Evolutionary conservation across 768 basidiomycete species (phyloP), one percentile per base, ranked within the genome.

Genomic region (Tricholoma flavovirens): DNA sequence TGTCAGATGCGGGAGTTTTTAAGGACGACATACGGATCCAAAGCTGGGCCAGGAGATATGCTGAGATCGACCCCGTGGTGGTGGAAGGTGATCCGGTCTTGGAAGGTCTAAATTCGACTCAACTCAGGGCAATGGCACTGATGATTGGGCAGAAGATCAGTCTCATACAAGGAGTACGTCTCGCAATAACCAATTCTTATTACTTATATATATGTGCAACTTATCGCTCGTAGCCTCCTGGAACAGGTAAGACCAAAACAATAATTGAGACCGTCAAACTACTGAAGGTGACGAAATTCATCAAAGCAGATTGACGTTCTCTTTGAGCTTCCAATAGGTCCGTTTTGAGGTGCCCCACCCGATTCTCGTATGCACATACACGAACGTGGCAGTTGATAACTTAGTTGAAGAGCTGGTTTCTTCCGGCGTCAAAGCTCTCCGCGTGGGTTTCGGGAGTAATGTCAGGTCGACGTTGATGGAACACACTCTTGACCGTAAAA

Each of bases 381-480:
- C 95, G 38, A 95, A 97, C 62, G 90, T 84, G 17, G 93, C 95
- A 0, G 92, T 95, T 17, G 93, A 97, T 66, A 91, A 95, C 61
- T 83, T 97, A 8, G 83, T 94, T 35, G 85, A 88, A 64, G 89
- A 89, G 0, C 75, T 94, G 22, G 77, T 75, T 8, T 69, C 71
- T 6, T 74, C 78, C 1, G 82, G 83, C 3, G 68, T 95, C 46
- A 84, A 83, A 59, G 86, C 93, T 1, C 71, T 96, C 1, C 88
- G 95, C 2, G 77, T 93, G 19, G 92, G 90, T 3, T 82, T 77
- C 43, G 76, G 74, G 10, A 82, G 81, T 21, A 80, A 80, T 49
- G 81, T 91, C 49, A 79, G 79, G 21, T 67, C 77, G 1, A 79
- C 83, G 11, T 75, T 92, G 14, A 55, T 73, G 8, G 62, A 77